phyloP scores from a whole-genome alignment of 306 rosid genomes.

The Lotus japonicus region DNA sequence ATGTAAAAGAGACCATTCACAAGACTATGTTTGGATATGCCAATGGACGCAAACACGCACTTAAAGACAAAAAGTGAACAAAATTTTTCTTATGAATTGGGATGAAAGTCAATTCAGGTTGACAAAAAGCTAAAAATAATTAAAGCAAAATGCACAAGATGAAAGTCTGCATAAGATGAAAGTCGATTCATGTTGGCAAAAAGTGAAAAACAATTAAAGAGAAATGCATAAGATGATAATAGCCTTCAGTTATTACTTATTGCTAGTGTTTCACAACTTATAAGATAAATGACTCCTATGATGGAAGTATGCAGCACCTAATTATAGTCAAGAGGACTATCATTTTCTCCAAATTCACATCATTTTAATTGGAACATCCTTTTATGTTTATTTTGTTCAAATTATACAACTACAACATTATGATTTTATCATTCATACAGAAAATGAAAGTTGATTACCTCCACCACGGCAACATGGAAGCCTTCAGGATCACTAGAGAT shows the following conservation, averaged over 20 bases:
- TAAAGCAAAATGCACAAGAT: too few species aligned
- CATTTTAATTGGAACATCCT: neutral
- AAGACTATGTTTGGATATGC: too few species aligned
- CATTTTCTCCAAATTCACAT: neutral
- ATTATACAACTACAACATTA: neutral
- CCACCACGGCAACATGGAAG: conserved; percentile 77
- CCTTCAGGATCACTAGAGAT: conserved; percentile 50
- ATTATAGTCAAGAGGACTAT: neutral
- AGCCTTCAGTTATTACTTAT: neutral
- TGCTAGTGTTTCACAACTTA: conserved; percentile 7
- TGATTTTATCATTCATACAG: neutral
- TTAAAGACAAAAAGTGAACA: too few species aligned
- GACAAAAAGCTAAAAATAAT: too few species aligned
- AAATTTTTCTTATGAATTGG: too few species aligned
- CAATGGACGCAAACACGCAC: too few species aligned
- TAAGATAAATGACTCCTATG: neutral
- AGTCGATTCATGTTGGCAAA: too few species aligned
- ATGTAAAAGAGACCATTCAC: neutral
- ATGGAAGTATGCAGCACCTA: neutral
- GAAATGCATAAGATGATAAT: conserved; percentile 5
- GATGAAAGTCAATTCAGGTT: too few species aligned
- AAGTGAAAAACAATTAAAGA: neutral
- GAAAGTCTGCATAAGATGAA: too few species aligned
- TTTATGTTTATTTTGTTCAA: neutral
- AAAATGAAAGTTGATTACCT: conserved; percentile 39